Percentiles rank a stretch among this genome's conserved stretches.
phyloP scores from a whole-genome alignment of 2,329 filamentous ascomycete genomes.

The Clonostachys byssicola region DNA sequence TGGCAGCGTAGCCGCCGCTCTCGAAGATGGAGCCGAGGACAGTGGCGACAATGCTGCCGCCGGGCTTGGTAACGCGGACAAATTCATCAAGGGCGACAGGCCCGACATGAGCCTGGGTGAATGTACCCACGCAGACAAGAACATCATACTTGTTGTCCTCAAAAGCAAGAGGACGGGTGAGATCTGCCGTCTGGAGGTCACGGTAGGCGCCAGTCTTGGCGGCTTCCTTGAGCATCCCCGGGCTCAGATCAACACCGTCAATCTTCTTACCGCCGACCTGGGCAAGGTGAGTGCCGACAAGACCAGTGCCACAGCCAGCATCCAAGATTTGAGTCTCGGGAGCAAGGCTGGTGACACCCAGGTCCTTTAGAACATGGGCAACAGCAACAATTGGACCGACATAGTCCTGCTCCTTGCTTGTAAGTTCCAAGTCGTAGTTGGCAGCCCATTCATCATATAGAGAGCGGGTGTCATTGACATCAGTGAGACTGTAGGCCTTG shows the following conservation, averaged over 20 bases:
- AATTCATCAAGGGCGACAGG: slow-evolving; percentile 44
- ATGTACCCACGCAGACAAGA: slow-evolving; percentile 48
- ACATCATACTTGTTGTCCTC: slow-evolving; percentile 39
- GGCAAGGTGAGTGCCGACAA: slow-evolving; percentile 42
- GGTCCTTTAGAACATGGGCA: slow-evolving; percentile 22
- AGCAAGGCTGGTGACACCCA: slow-evolving; percentile 14
- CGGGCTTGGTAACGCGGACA: slow-evolving; percentile 37
- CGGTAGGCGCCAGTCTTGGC: slow-evolving; percentile 40
- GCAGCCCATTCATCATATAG: slow-evolving; percentile 29
- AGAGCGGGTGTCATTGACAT: slow-evolving; percentile 14
- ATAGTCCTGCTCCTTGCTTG: slow-evolving; percentile 30
- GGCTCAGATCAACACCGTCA: slow-evolving; percentile 47
- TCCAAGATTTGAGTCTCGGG: slow-evolving; percentile 35
- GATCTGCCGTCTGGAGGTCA: slow-evolving; percentile 35
- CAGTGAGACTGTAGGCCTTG: slow-evolving; percentile 16
- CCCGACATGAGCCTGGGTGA: slow-evolving; percentile 51
- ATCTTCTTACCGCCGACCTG: slow-evolving; percentile 36
- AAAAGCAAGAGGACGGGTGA: slow-evolving; percentile 35
- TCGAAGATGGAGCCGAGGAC: slow-evolving; percentile 45
- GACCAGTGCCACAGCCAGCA: slow-evolving; percentile 52
- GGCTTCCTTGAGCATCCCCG: slow-evolving; percentile 49
- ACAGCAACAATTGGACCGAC: slow-evolving; percentile 31
- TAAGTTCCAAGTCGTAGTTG: slow-evolving; percentile 24
- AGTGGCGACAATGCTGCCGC: slow-evolving; percentile 45
- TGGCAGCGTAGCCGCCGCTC: slow-evolving; percentile 37